Base-by-base conservation (phyloP, 768 basidiomycete species). In the Arthromyces matolae region DNA sequence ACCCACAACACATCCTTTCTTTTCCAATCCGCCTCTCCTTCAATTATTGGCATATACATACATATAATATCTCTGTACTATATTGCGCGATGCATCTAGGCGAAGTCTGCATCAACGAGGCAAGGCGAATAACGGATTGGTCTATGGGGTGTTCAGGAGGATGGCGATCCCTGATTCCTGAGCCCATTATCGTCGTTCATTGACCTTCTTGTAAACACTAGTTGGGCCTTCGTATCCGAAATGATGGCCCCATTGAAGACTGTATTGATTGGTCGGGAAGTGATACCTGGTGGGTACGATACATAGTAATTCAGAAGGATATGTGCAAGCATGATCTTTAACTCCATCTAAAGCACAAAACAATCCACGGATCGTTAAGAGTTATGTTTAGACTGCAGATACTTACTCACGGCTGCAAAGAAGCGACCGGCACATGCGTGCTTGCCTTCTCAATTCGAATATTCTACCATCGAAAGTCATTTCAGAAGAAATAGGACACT, bases 371-470 rank as follows among this genome's bases (percentile, higher is more conserved):
- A n/a, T n/a, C n/a, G n/a, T n/a, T n/a, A n/a, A n/a, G n/a, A n/a
- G n/a, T n/a, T n/a, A n/a, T n/a, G n/a, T n/a, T n/a, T n/a, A 37
- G 19, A 37, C 13, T 5, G 20, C 28, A 22, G n/a, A 18, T 20
- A 45, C 28, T 9, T 25, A n/a, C 63, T 42, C 56, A 68, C 67
- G 28, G 64, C 61, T 42, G 67, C 68, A 42, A 71, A 70, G 52
- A 68, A 66, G 35, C 65, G 57, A 19, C 68, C 67, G 38, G 67
- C 64, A 56, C 69, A 71, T 43, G 68, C 64, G 54, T 68, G 65
- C 23, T 63, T 61, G n/a, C 66, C 64, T 70, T 36, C 10, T 10
- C 13, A 23, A 24, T 27, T n/a, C 32, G 20, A 27, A 20, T 5
- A 12, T 34, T 28, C 23, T 10, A 10, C n/a, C 20, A 32, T 19